Conservation (phyloP, 2,329 filamentous ascomycete species). For the Phialemoniopsis sp. region DNA sequence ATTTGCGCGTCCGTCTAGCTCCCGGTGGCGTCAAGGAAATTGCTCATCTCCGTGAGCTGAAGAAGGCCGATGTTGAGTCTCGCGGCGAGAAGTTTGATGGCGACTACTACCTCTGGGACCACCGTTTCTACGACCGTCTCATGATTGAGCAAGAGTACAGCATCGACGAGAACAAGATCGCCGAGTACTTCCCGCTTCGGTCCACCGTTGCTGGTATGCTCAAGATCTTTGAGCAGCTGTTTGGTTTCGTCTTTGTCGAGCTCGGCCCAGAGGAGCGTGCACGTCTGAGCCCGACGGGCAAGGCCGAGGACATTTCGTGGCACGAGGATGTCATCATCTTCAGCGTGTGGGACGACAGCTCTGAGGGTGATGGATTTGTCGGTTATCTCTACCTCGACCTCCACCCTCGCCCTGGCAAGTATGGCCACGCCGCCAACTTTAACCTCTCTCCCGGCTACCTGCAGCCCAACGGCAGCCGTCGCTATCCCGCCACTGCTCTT, state of each 20-base stretch:
- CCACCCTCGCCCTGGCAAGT: slow-evolving; percentile 76
- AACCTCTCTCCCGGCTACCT: slow-evolving; percentile 71
- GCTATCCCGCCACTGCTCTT: slow-evolving; percentile 73
- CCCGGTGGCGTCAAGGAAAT: slow-evolving; percentile 70
- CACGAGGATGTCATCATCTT: slow-evolving; percentile 81
- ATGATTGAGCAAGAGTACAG: slow-evolving; percentile 78
- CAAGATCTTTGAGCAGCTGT: slow-evolving; percentile 77
- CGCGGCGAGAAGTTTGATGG: slow-evolving; percentile 57
- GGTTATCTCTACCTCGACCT: slow-evolving; percentile 83
- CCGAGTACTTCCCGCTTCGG: slow-evolving; percentile 78
- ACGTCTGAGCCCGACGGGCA: slow-evolving; percentile 60
- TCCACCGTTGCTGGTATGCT: slow-evolving; percentile 75
- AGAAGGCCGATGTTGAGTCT: slow-evolving; percentile 63
- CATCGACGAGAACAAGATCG: slow-evolving; percentile 74
- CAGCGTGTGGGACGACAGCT: slow-evolving; percentile 75
- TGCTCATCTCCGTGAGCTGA: slow-evolving; percentile 65
- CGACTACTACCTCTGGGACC: slow-evolving; percentile 80
- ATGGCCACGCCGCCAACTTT: slow-evolving; percentile 83
- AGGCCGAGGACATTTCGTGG: slow-evolving; percentile 71
- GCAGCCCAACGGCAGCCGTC: slow-evolving; percentile 61
- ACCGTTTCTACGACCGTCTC: slow-evolving; percentile 74
- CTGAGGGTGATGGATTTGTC: slow-evolving; percentile 67
- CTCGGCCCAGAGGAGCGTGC: slow-evolving; percentile 62
- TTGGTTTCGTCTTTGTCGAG: slow-evolving; percentile 75
- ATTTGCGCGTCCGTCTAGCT: slow-evolving; percentile 62